These are phyloP conservation scores for Mortierella claussenii DNA, from an alignment of 192 early-diverging fungal species.

Conservation along the genomic window DNA sequence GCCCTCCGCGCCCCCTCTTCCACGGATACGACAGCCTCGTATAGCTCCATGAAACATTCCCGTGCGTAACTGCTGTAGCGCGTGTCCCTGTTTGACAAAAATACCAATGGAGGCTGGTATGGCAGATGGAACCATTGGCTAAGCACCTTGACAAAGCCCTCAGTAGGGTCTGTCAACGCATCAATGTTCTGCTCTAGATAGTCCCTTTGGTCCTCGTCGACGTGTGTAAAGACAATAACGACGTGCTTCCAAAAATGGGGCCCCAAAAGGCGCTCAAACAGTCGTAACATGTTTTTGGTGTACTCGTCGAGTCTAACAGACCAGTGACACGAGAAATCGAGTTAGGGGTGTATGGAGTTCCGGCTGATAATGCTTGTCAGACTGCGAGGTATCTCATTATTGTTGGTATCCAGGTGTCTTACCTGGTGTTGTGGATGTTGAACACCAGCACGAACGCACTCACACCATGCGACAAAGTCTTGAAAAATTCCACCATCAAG, in stretches of 20 bases:
- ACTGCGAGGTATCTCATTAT: not conserved
- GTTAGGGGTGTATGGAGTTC: no score
- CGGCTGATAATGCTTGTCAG: no score
- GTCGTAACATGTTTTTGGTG: slow-evolving; percentile 60
- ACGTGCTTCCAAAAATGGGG: slow-evolving; percentile 64
- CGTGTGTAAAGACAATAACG: slow-evolving; percentile 64
- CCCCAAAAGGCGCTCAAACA: slow-evolving; percentile 61
- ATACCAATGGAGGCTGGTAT: slow-evolving; percentile 58
- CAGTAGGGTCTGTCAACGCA: slow-evolving; percentile 49
- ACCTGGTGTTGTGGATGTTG: slow-evolving; percentile 62
- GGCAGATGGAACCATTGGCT: slow-evolving; percentile 54
- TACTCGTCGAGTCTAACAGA: slow-evolving; percentile 63
- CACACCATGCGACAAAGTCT: slow-evolving; percentile 58
- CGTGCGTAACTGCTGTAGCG: slow-evolving; percentile 58
- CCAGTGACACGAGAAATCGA: no score
- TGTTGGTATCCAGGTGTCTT: slow-evolving; percentile 8
- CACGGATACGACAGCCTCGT: slow-evolving; percentile 53
- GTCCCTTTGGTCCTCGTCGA: slow-evolving; percentile 59
- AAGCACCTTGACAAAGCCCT: slow-evolving; percentile 60
- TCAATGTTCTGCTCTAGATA: slow-evolving; percentile 58
- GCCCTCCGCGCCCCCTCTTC: slow-evolving; percentile 50
- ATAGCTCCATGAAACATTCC: slow-evolving; percentile 54
- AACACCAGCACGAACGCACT: slow-evolving; percentile 64
- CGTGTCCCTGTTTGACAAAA: slow-evolving; percentile 57
- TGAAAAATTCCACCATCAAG: slow-evolving; percentile 61